Base-by-base conservation (phyloP, 2,329 filamentous ascomycete species). In the Davidsoniella virescens region DNA sequence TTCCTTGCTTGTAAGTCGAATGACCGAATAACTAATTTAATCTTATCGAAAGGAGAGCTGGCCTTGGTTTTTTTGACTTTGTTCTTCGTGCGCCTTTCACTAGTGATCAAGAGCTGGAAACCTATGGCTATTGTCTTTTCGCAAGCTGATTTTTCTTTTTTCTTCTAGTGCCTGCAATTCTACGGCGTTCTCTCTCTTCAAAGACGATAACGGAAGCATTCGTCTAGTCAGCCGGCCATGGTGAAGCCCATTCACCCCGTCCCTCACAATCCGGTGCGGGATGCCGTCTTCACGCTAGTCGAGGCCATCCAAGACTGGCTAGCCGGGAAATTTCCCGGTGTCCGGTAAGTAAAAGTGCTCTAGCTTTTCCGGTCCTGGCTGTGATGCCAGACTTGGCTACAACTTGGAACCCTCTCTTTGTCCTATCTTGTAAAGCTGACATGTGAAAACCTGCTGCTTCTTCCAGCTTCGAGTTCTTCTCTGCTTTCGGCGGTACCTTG, bases 401-500 rank as follows among this genome's bases (percentile, higher is more conserved):
- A 16, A 12, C 26, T 26, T n/a, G 5, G n/a, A 18, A 10, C n/a
- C 14, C 16, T 2, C 7, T 14, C 4, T 26, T 12, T 7, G 10
- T 25, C 2, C 25, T 12, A 7, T 25, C 12, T 37, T 6, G 18
- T 42, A 17, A 16, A 25, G n/a, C 42, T 46, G 17, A 42, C 29
- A 36, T 53, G 39, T 39, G 18, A 29, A 20, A 41, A 38, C 23
- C 44, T 47, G 18, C 44, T 29, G n/a, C 17, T 25, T 17, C 20
- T 5, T 12, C 29, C 12, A 53, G 52, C 41, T 53, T 65, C 16
- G 63, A 65, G 40, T 55, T 59, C 16, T 43, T 57, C 25, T 59
- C 57, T 44, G 58, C 63, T 26, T 26, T 61, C 9, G 5, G 62
- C 43, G 60, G 59, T n/a, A 54, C 67, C 42, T 42, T 58, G 40